Base-by-base conservation (phyloP, 2,329 filamentous ascomycete species). In the Aphanoascus verrucosus region DNA sequence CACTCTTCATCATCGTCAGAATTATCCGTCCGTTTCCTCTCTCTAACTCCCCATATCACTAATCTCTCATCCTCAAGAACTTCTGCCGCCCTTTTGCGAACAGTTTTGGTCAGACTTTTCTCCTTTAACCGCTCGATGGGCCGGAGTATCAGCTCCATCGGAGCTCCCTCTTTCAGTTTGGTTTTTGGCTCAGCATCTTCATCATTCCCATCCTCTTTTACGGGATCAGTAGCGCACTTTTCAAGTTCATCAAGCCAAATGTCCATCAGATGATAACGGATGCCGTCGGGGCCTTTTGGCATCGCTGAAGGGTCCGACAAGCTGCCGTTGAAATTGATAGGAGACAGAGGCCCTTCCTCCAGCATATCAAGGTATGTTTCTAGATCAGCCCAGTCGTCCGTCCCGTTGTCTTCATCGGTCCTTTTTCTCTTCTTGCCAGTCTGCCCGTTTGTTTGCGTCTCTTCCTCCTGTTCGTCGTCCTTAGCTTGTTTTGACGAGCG, bases 201-300 rank as follows among this genome's bases (percentile, higher is more conserved):
- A 15, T 55, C 58, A 23, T 68, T 63, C 2, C 63, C 57, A 49
- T 68, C 65, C 56, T 68, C 63, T 40, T 69, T 71, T 35, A 71
- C 69, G 11, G 53, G 61, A 19, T 82, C 60, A 35, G 79, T 74
- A 51, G 82, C 79, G 34, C 82, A 79, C 64, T 83, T 84, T 69
- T 90, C 86, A 62, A 90, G 69, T 76, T 96, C 90, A 67, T 97
- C 93, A 7, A 94, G 79, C 81, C 86, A 97, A 52, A 97, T 79
- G 72, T 98, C 93, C 58, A 94, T 69, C 12, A 90, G 79, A 70
- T 98, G 93, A 68, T 94, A 83, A 58, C 88, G 75, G 67, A 98
- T 66, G 0, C 93, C 93, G 61, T 93, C 86, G 0, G 91, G 86
- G 1, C 94, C 80, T 62, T 80, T 82, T 49, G 71, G 64, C 67